Evolutionary conservation across 2,329 filamentous ascomycete species (phyloP), one percentile per base, ranked within the genome.

Genomic region (Claviceps sp.): DNA sequence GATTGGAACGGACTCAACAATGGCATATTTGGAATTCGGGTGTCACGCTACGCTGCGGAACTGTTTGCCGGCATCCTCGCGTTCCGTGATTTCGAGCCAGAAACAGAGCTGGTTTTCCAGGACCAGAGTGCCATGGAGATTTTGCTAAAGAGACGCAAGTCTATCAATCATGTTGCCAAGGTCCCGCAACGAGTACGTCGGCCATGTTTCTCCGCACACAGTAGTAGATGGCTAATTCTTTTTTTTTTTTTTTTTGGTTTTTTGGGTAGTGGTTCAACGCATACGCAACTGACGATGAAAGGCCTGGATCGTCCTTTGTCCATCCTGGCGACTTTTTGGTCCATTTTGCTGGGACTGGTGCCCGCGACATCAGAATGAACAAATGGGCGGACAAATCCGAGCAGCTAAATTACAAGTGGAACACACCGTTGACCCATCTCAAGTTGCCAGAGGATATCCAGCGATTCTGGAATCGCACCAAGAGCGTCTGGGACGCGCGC

Each of bases 81-180:
- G 4, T 56, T 53, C 8, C 52, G 56, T 2, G 48, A 54, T 34
- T 57, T 53, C 36, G 34, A 52, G 5, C 56, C 57, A 5, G 55
- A 53, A 17, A 52, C 50, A 1, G 8, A 50, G 3, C 51, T 59
- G 1, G 13, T 14, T 0, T 59, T 58, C 40, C 51, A 52, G 9
- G 57, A 59, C 17, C 56, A 59, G 45, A 57, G 53, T 17, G 57
- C 57, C 26, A 57, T 59, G 57, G 56, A 50, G 5, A 17, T 55
- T 1, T 29, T 59, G 9, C 51, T 58, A 9, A 49, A 50, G 39
- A 50, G 50, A 38, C 47, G 40, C 34, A 52, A 50, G 20, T 57
- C 54, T 23, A 16, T 29, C 11, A 45, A 55, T 3, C 51, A 54
- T 13, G 53, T 52, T 14, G 52, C 38, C 13, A 50, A 50, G 38